Evolutionary conservation across 192 early-diverging fungal genomes (phyloP).

Genomic region (Diversispora eburnea): DNA sequence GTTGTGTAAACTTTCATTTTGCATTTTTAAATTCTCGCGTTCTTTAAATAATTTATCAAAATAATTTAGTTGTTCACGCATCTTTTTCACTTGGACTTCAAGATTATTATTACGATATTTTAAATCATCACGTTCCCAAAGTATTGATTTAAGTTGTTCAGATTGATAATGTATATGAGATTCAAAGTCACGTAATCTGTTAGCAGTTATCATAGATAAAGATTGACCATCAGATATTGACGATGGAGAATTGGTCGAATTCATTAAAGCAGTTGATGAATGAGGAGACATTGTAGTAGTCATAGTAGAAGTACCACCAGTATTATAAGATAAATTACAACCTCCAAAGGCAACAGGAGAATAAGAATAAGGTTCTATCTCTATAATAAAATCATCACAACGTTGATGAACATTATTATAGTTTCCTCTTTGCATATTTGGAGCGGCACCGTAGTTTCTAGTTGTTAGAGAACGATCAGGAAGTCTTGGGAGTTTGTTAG

Average conservation of each 20-base stretch:
- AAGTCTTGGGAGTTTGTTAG: not conserved
- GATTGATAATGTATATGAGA: conserved; percentile 19
- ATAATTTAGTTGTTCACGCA: not conserved
- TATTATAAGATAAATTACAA: not conserved
- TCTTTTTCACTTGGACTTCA: not conserved
- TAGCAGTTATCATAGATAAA: not conserved
- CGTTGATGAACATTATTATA: not conserved
- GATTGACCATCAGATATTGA: conserved; percentile 12
- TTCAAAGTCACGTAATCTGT: not conserved
- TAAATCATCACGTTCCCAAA: conserved; percentile 23
- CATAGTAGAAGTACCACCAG: not conserved
- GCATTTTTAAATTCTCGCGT: not conserved
- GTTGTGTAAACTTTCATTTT: not conserved
- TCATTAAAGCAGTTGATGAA: not conserved
- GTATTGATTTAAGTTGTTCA: not conserved
- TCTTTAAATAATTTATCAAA: not conserved
- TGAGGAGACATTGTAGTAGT: not conserved
- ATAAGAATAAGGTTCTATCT: conserved; percentile 22
- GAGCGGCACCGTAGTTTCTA: not conserved
- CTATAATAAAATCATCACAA: conserved; percentile 18
- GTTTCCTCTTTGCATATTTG: not conserved
- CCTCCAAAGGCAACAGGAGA: too few species aligned
- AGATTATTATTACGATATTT: conserved; percentile 1
- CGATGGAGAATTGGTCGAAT: not conserved
- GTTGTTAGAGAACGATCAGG: conserved; percentile 5